Base-by-base conservation (phyloP, 2,329 filamentous ascomycete genomes). In the Diplodia sapinea region DNA sequence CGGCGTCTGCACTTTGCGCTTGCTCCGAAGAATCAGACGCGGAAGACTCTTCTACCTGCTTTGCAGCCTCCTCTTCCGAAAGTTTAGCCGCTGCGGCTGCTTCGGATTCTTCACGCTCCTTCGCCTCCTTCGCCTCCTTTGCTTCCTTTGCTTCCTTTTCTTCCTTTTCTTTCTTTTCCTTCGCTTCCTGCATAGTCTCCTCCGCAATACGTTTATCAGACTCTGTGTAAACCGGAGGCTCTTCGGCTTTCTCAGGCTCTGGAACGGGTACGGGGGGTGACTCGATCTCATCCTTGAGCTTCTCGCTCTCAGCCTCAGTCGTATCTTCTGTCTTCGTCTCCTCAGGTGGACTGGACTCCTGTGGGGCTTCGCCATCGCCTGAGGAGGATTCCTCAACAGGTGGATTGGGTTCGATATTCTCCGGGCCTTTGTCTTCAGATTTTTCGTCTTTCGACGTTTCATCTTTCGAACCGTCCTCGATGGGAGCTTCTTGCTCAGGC, bases 11-110 rank as follows among this genome's bases (percentile, higher is more conserved):
- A 8, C 43, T 20, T 20, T 17, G 43, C 26, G 29, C 15, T 11
- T 55, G 15, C 6, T 55, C 23, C 23, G 57, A 49, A n/a, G 33
- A 20, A 2, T 40, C 33, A 12, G 47, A n/a, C 33, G 33, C 4
- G 9, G 51, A 38, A 7, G 38, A 11, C 26, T 54, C 63, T n/a
- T 66, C 54, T 49, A 36, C n/a, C n/a, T 66, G 17, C 29, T 36
- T 50, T 2, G 43, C 17, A 4, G 26, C 38, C 26, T 43, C 40
- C 8, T 62, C 40, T 23, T 61, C 40, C 8, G 2, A 26, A 26
- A 26, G 23, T 38, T 38, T 38, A 15, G 54, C 54, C 17, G 56
- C 56, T 20, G 12, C 13, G 7, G 56, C 56, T 12, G 29, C 29
- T 15, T 43, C 56, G 1, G 56, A 40, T n/a, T 50, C 40, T 20